Evolutionary conservation across 2,329 filamentous ascomycete genomes (phyloP), one percentile per base, ranked within the genome.

Genomic region (Aspergillus terreus): DNA sequence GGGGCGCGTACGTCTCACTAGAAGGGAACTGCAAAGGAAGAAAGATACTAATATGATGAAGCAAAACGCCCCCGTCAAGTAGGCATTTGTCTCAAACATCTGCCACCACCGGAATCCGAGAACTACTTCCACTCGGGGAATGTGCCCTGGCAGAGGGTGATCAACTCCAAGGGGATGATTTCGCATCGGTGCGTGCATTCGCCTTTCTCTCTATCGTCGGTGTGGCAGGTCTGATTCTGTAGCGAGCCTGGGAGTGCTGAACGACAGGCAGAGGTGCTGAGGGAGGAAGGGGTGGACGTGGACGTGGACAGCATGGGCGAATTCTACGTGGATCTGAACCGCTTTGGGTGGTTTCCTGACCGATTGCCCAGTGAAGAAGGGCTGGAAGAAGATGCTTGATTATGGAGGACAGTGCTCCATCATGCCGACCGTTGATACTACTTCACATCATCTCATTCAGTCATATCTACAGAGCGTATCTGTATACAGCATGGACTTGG

Each of bases 91-190:
- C 81, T 97, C 23, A 96, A 96, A 69, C 86, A 96, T 67, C 83
- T 97, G 1, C 40, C 40, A 11, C 82, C 91, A 1, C 55, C 82
- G 0, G 68, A 74, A 0, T 72, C 69, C 33, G 71, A 71, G 42
- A 69, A 72, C 48, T 69, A 74, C 51, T 95, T 87, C 73, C 86
- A 96, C 69, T 77, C 81, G 53, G 77, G 76, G 21, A 96, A 87
- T 58, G 92, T 97, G 3, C 92, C 92, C 0, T 97, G 92, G 92
- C 92, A 97, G 76, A 79, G 94, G 52, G 89, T 97, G 53, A 87
- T 97, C 67, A 96, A 92, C 69, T 76, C 89, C 12, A 92, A 88
- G 71, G 92, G 92, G 19, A 77, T 83, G 53, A 95, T 97, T 59
- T 95, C 91, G 42, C 88, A 88, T 6, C 83, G 92, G 90, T 92